Evolutionary conservation across 306 rosid species (phyloP).

Genomic region (Purshia tridentata): DNA sequence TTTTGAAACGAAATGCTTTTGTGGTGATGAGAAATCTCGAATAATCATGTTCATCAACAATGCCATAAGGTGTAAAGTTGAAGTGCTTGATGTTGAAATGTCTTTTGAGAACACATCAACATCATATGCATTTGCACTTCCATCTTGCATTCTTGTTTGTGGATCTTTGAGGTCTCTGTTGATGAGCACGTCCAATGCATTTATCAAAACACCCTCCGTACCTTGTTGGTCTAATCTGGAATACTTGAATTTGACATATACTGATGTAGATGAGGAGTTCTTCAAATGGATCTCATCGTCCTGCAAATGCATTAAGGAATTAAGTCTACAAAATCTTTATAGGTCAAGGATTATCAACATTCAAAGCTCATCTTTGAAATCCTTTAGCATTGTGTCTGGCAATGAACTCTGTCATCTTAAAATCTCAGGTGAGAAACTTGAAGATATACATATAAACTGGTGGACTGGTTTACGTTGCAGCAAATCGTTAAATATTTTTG

Average conservation of each 20-base stretch:
- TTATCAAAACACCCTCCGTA: too few relatives aligned
- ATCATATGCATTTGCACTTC: too few relatives aligned
- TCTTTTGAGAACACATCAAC: too few relatives aligned
- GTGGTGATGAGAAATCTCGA: not conserved
- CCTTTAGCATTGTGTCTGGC: not conserved
- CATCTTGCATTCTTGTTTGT: not conserved
- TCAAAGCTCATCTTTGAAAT: not conserved
- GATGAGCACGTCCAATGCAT: too few relatives aligned
- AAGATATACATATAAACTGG: not conserved
- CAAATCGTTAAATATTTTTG: not conserved
- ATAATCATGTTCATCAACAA: not conserved
- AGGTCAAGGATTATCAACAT: not conserved
- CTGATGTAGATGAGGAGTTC: not conserved
- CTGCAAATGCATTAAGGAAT: not conserved
- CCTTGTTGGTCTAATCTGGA: not conserved
- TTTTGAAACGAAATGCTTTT: not conserved
- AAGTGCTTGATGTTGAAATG: not conserved
- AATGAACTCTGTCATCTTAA: not conserved
- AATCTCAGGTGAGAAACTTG: not conserved
- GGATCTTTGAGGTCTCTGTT: not conserved
- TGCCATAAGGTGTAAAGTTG: not conserved
- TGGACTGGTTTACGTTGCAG: not conserved
- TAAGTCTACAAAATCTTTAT: not conserved
- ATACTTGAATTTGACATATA: not conserved
- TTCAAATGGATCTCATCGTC: not conserved